phyloP scores from a whole-genome alignment of 139 green algal genomes.

The Axilococcus clingmanii region DNA sequence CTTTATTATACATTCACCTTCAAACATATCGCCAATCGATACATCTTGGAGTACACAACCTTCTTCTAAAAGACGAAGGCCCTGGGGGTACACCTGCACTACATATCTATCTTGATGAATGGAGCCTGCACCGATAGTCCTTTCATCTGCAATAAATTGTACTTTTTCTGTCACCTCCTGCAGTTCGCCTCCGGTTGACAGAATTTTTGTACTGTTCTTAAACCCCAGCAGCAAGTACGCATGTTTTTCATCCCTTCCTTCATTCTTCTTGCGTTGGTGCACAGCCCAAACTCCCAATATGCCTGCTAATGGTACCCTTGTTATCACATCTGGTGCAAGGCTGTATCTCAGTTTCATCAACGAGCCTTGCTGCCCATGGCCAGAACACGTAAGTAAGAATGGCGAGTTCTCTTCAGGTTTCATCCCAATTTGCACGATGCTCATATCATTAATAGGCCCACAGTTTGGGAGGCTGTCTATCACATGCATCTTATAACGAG shows the following conservation, averaged over 20 bases:
- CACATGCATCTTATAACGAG: too few species aligned
- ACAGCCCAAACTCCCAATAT: conserved; percentile 66
- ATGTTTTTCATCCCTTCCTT: conserved; percentile 37
- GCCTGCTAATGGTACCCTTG: conserved; percentile 51
- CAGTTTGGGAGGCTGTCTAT: conserved; percentile 53
- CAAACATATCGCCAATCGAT: conserved; percentile 30
- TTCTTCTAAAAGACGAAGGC: conserved; percentile 45
- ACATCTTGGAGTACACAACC: conserved; percentile 30
- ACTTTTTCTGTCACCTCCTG: conserved; percentile 45
- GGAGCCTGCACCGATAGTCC: conserved; percentile 64
- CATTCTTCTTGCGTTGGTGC: background rate
- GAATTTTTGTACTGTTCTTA: conserved; percentile 47
- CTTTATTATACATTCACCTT: background rate
- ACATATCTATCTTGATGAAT: conserved; percentile 41
- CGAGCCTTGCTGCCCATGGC: conserved; percentile 55
- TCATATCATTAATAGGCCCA: conserved; percentile 50
- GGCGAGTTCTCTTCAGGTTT: conserved; percentile 4
- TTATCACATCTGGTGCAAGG: conserved; percentile 65
- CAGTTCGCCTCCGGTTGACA: conserved; percentile 61
- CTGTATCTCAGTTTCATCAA: conserved; percentile 56
- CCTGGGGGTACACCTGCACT: conserved; percentile 44
- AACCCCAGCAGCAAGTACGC: conserved; percentile 66
- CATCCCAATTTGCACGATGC: conserved; percentile 1
- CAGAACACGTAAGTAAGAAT: conserved; percentile 46
- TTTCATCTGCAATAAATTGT: conserved; percentile 33